These are phyloP conservation scores for Cairneyella variabilis DNA, from an alignment of 495 filamentous ascomycete genomes.

Conservation along the genomic window DNA sequence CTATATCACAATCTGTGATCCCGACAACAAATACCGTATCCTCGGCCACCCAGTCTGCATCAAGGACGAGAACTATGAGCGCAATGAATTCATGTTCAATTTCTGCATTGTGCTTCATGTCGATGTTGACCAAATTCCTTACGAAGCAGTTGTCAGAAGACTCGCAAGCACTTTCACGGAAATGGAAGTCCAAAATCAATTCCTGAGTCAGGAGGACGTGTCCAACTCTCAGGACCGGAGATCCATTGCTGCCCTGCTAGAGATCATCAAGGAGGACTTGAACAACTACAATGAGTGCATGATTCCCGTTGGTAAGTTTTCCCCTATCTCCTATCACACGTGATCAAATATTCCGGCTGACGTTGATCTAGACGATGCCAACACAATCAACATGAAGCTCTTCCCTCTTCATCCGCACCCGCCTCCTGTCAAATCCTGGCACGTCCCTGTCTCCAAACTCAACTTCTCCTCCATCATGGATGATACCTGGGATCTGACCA, in stretches of 20 bases:
- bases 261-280: slow-evolving; percentile 89
- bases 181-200: slow-evolving; percentile 82
- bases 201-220: slow-evolving; percentile 55
- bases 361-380: slow-evolving; percentile 65
- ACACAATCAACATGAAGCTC: slow-evolving; percentile 94
- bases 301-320: slow-evolving; percentile 76
- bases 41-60: slow-evolving; percentile 89
- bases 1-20: slow-evolving; percentile 71
- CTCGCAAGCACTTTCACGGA: slow-evolving; percentile 80
- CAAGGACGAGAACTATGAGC: slow-evolving; percentile 66
- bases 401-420: slow-evolving; percentile 80
- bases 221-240: slow-evolving; percentile 45
- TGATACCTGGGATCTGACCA: slow-evolving; percentile 86
- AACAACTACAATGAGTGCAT: slow-evolving; percentile 98
- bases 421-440: slow-evolving; percentile 73
- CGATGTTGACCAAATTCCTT: slow-evolving; percentile 52
- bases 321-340: not conserved
- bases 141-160: slow-evolving; percentile 80
- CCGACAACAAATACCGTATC: slow-evolving; percentile 70
- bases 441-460: slow-evolving; percentile 87
- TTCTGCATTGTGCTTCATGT: slow-evolving; percentile 77
- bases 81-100: slow-evolving; percentile 98
- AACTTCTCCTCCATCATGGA: slow-evolving; percentile 60
- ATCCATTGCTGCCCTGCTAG: slow-evolving; percentile 76
- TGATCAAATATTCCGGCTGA: too few relatives aligned